Evolutionary conservation across 371 early-diverging fungal species (phyloP), one percentile per base, ranked within the genome.

Genomic region (Cokeromyces recurvatus): DNA sequence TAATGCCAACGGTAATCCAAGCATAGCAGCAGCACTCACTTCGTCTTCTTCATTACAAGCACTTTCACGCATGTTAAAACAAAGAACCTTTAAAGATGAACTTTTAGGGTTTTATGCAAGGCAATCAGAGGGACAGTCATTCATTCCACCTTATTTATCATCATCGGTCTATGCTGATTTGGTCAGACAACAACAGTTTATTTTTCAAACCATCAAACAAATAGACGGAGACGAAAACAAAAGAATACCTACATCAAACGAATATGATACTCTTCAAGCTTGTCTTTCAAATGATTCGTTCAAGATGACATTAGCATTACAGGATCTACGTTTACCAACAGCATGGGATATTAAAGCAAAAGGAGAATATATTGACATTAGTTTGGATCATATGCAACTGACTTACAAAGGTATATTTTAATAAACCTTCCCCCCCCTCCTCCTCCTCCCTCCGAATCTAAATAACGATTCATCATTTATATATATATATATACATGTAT

Each of bases 271-370:
- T 14, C 23, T 47, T n/a, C 35, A 55, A 10, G 19, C 32, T 3
- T 32, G 49, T 5, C 5, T 56, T 4, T 25, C 12, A 31, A 25
- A 29, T 10, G 35, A 42, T 22, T 46, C 44, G 8, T 44, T 47
- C 20, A 51, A 51, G 11, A 15, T 49, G 4, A 32, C 46, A 2
- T 43, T 68, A 15, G 52, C 44, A 15, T 43, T 52, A 9, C 52
- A 59, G 24, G 67, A 69, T 46, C 29, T 73, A 4, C 47, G 64
- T 15, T 57, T 84, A 19, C 88, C 88, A 5, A 68, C 81, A 8
- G 56, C 61, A 20, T 87, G 85, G 88, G 84, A 79, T 45, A 42
- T 49, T 4, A 65, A 68, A 29, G 84, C 81, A 48, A 86, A 83
- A 55, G 74, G 71, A 5, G 50, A 68, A 4, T 59, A 71, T 46